phyloP scores from a whole-genome alignment of 208 protist species.

The Leishmania major region DNA sequence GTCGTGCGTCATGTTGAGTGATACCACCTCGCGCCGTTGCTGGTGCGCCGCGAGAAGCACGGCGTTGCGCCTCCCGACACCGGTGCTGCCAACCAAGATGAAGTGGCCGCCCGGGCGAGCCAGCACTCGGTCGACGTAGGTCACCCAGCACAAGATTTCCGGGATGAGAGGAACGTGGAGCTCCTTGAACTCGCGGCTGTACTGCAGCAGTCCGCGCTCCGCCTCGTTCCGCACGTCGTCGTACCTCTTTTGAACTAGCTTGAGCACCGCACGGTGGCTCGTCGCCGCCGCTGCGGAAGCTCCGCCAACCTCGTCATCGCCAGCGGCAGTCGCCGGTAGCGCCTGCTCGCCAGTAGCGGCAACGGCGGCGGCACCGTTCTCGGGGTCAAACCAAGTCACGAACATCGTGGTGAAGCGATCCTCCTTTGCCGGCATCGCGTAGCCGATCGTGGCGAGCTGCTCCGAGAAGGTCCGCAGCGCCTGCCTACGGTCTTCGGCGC shows the following conservation, averaged over 20 bases:
- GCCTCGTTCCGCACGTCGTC: slow-evolving; percentile 76
- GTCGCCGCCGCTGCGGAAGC: not conserved
- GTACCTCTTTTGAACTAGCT: slow-evolving; percentile 76
- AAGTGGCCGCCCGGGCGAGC: slow-evolving; percentile 84
- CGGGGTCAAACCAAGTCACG: slow-evolving; percentile 78
- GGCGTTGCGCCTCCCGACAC: slow-evolving; percentile 88
- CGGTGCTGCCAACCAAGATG: slow-evolving; percentile 93
- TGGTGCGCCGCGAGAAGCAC: slow-evolving; percentile 86
- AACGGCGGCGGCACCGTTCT: slow-evolving; percentile 2
- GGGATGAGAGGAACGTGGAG: slow-evolving; percentile 93
- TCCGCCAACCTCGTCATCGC: not conserved
- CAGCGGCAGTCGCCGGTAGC: no score
- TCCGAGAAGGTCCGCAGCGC: slow-evolving; percentile 81
- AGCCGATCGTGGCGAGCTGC: slow-evolving; percentile 85
- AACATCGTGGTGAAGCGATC: slow-evolving; percentile 83
- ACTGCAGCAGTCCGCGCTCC: slow-evolving; percentile 87
- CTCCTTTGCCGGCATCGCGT: slow-evolving; percentile 71
- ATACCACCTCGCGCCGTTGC: slow-evolving; percentile 84
- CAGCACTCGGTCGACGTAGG: slow-evolving; percentile 92
- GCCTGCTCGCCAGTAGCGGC: not conserved
- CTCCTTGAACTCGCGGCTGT: slow-evolving; percentile 95
- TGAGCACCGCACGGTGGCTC: slow-evolving; percentile 15
- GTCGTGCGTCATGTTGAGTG: slow-evolving; percentile 90
- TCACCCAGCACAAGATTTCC: slow-evolving; percentile 90
- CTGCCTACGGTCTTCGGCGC: slow-evolving; percentile 63